Base-by-base conservation (phyloP, 2,329 filamentous ascomycete genomes). In the Penicillium olsonii region DNA sequence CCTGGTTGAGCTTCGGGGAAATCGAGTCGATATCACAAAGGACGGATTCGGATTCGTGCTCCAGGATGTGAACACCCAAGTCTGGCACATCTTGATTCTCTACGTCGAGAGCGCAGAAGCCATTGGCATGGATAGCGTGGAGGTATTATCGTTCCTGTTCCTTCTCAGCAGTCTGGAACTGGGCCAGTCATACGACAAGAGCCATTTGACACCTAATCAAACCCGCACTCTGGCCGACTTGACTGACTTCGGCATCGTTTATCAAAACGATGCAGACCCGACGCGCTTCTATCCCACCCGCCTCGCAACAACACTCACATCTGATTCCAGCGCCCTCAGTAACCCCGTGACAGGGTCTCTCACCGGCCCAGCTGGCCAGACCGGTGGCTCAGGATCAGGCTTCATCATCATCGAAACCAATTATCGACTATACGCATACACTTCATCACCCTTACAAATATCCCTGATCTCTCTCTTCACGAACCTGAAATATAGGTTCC, bases 321-420 rank as follows among this genome's bases (percentile, higher is more conserved):
- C 75, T 65, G 87, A 83, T 78, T 87, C 85, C 45, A 81, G 84
- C 27, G 83, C 86, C 12, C 78, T 95, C 8, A 86, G 87, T 70
- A 82, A 86, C 11, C 84, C 84, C 8, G 84, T 92, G 58, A 79
- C 84, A 24, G 86, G 87, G 35, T 86, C 86, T 7, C 80, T 84
- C 1, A 62, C 66, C 10, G 65, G 69, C 1, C 67, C 70, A 31
- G 54, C 58, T 18, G 62, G 62, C 38, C 48, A 59, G 42, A 66
- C 66, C 42, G 59, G 57, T 19, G 64, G 67, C 38, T 53, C 68
- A 6, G 66, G 68, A 10, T 68, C 71, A 5, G 92, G 92, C 55
- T 94, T 90, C 75, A 90, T 99, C 66, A 92, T 99, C 63, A 84
- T 99, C 59, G 94, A 99, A 76, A 99, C 94, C 8, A 99, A 99